Base-by-base conservation (phyloP, 1,284 basidiomycete genomes). In the Ustilago xerochloae region DNA sequence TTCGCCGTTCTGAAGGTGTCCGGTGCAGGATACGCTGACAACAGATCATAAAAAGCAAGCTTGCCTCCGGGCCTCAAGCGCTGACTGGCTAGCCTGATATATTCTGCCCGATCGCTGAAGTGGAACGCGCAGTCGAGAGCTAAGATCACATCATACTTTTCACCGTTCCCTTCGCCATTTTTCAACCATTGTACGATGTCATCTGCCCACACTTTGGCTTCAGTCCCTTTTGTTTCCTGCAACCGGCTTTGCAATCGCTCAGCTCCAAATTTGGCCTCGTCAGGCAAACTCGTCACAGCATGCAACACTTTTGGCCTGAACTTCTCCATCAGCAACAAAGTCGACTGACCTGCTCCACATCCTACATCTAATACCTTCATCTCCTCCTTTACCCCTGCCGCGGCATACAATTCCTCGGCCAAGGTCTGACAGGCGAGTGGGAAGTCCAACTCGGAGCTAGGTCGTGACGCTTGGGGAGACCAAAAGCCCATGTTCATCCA, bases 41-140 rank as follows among this genome's bases (percentile, higher is more conserved):
- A 61, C 39, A 83, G 47, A 56, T 84, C 82, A 7, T 79, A 66
- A 8, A 83, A 67, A 4, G 73, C 81, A 2, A 84, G 59, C 18
- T 26, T 56, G 8, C 82, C 82, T 6, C 79, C 80, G 0, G 72
- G 64, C 1, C 38, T 59, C 39, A 84, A 63, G 2, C 66, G 29
- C 30, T 36, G 15, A n/a, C 52, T 55, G 4, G 76, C 77, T 3
- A 63, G 50, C 28, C 52, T 53, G 41, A 84, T 68, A 38, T 80
- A 83, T 13, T 66, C 57, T 8, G 67, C 38, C 6, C 81, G 62
- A 29, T 64, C 49, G 30, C 53, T 50, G 52, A 84, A 84, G 61
- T 84, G 82, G 63, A 80, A 84, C 10, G 80, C 80, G 63, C 81
- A 84, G 63, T 84, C 82, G 3, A 83, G 73, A 2, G 81, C 82